Conservation (phyloP, 2,329 filamentous ascomycete species). For the Phaeomoniella chlamydospora region DNA sequence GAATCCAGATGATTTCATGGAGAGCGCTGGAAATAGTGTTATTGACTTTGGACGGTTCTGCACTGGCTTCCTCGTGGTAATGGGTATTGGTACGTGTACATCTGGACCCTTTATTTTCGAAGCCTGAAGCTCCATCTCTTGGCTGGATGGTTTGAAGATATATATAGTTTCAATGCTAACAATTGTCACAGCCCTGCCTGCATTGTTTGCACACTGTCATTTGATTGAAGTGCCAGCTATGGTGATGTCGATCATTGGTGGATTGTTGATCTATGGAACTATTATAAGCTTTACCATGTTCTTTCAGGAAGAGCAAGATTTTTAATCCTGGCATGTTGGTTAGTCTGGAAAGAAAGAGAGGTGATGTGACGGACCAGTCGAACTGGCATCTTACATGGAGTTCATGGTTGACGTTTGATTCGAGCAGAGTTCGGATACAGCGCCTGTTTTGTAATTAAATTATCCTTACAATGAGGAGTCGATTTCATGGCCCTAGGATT, state of each 20-base stretch:
- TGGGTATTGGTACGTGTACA: slow-evolving; percentile 73
- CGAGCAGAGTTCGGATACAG: no score
- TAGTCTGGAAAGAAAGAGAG: no score
- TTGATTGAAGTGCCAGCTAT: slow-evolving; percentile 75
- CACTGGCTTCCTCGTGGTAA: slow-evolving; percentile 89
- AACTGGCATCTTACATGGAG: neutral
- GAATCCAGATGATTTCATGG: slow-evolving; percentile 94
- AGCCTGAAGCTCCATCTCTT: neutral
- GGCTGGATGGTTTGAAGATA: neutral
- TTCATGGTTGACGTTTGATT: neutral
- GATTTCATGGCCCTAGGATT: no score
- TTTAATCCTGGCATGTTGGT: no score
- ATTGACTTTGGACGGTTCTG: slow-evolving; percentile 87
- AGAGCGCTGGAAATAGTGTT: slow-evolving; percentile 64
- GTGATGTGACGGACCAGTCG: neutral
- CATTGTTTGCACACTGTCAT: slow-evolving; percentile 73
- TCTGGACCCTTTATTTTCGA: neutral
- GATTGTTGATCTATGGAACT: slow-evolving; percentile 89
- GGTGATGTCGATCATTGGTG: slow-evolving; percentile 88
- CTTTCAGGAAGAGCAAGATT: slow-evolving; percentile 95
- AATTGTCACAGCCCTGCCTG: slow-evolving; percentile 74
- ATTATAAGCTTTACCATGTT: slow-evolving; percentile 98
- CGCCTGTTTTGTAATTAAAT: no score
- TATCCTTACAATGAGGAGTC: no score
- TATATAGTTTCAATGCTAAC: no score